These are phyloP conservation scores for Elsinoe necatrix DNA, from an alignment of 2,329 filamentous ascomycete genomes.

Conservation along the genomic window DNA sequence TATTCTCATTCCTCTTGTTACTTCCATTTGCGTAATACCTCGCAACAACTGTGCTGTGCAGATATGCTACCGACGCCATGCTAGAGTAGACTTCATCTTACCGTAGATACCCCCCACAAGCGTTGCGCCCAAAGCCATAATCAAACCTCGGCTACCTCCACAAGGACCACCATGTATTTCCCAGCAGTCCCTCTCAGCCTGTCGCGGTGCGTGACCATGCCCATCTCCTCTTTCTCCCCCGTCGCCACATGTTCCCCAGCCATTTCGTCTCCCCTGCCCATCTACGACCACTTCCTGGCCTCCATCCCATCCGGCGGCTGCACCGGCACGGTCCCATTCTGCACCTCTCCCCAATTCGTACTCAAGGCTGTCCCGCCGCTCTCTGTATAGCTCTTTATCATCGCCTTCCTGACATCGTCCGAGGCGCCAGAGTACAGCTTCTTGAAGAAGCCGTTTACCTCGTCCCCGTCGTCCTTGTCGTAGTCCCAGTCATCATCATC, in stretches of 20 bases:
- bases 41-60: background rate
- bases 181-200: too few relatives aligned
- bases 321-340: slow-evolving; percentile 61
- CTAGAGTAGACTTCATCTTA: background rate
- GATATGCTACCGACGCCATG: background rate
- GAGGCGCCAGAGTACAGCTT: slow-evolving; percentile 69
- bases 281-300: slow-evolving; percentile 60
- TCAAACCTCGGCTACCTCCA: too few relatives aligned
- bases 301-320: slow-evolving; percentile 68
- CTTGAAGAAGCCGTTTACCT: slow-evolving; percentile 81
- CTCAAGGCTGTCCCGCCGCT: slow-evolving; percentile 89
- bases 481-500: slow-evolving; percentile 44
- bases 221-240: background rate
- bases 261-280: background rate
- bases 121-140: too few relatives aligned
- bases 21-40: too few relatives aligned
- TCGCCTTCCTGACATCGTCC: slow-evolving; percentile 75
- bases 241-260: background rate
- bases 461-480: slow-evolving; percentile 48
- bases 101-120: background rate
- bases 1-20: too few relatives aligned
- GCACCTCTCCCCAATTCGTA: slow-evolving; percentile 84
- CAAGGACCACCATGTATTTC: too few relatives aligned
- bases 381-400: slow-evolving; percentile 96
- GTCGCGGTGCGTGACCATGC: too few relatives aligned